Evolutionary conservation across 2,329 filamentous ascomycete species (phyloP), one percentile per base, ranked within the genome.

Genomic region (Beauveria sp.): DNA sequence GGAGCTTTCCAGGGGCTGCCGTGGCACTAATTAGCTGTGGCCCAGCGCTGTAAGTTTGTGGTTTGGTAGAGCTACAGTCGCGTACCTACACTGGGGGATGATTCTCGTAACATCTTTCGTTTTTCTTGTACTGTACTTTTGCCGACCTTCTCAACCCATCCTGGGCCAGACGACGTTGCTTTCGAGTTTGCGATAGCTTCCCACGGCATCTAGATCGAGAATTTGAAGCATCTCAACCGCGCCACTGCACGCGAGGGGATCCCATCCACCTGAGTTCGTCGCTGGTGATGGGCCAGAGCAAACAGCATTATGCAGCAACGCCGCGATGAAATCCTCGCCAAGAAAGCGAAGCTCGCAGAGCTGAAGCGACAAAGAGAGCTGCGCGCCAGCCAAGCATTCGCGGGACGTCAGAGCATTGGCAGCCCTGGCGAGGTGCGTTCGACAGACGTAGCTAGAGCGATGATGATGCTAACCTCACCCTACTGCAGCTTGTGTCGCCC

Each of bases 331-430:
- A 96, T 99, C 68, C 80, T 94, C 69, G 92, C 92, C 67, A 99
- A 99, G 79, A 93, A 91, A 80, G 93, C 92, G 65, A 97, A 94
- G 81, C 91, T 99, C 69, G 92, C 91, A 55, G 94, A 97, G 82
- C 84, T 99, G 66, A 97, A 96, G 79, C 86, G 90, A 64, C 92
- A 97, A 77, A 85, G 94, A 68, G 92, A 96, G 73, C 79, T 93
- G 68, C 84, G 92, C 63, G 85, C 90, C 65, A 90, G 84, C 71
- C 90, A 96, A 72, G 86, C 90, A 68, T 84, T 81, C 63, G 83
- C 83, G 64, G 85, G 80, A 67, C 85, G 91, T 67, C 83, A 87
- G 70, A 89, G 86, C 72, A 79, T 86, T 68, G 86, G 86, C 63
- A 83, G 84, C 70, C 77, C 84, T 56, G 83, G 82, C 73, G 91